Percentiles rank a stretch among this genome's conserved stretches.
These are phyloP conservation scores for Chlorella sp. DNA, from an alignment of 139 green algal genomes.

Conservation along the genomic window DNA sequence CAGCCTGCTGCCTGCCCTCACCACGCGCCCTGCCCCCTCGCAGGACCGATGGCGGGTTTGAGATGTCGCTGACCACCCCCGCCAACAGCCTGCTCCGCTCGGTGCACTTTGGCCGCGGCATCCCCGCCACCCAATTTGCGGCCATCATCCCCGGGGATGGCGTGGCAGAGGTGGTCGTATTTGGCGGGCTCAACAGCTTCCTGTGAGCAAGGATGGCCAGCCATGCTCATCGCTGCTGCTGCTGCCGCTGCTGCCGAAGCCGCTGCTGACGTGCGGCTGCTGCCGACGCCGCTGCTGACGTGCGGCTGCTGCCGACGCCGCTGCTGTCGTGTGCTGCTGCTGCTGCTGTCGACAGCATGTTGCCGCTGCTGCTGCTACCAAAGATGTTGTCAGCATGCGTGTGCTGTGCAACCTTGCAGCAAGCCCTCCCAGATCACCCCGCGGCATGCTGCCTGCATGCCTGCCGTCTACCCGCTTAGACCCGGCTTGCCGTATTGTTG, in stretches of 20 bases:
- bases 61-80: constrained; percentile 27
- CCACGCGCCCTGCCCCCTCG: neutral
- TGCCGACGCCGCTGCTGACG: neutral
- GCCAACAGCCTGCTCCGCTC: constrained; percentile 1
- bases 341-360: neutral
- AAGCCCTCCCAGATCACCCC: neutral
- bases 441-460: too few relatives aligned
- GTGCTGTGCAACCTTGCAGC: too few relatives aligned
- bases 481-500: too few relatives aligned
- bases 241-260: neutral
- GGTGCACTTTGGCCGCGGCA: constrained; percentile 29
- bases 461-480: too few relatives aligned
- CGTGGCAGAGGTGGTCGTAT: constrained; percentile 91
- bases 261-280: neutral
- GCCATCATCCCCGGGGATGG: constrained; percentile 94
- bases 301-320: too few relatives aligned
- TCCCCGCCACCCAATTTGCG: constrained; percentile 69
- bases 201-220: constrained; percentile 3
- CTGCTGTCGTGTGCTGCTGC: neutral
- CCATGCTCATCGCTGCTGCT: too few relatives aligned
- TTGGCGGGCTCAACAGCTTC: constrained; percentile 82
- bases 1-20: neutral
- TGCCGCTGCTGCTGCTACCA: neutral
- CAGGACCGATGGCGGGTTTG: constrained; percentile 45
- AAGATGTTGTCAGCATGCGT: neutral